Base-by-base conservation (phyloP, 352 stramenopile species). In the Pythium chondricola region DNA sequence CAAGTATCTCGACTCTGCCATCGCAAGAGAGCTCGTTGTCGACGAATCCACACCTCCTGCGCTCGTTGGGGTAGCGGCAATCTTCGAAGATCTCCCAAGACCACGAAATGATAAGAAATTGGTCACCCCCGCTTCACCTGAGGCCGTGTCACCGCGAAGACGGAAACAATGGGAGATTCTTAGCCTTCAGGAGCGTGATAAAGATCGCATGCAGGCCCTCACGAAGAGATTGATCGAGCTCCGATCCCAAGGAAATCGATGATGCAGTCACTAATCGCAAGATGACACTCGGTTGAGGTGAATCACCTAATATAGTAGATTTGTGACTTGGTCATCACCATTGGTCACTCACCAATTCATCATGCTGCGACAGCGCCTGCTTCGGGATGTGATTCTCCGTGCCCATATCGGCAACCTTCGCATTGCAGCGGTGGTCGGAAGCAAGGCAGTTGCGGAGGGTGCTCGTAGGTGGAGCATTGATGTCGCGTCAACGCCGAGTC, bases 381-480 rank as follows among this genome's bases (percentile, higher is more conserved):
- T 83, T 43, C 80, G 83, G 11, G 83, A 93, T 47, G 64, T 83
- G 24, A 61, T 93, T 41, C 51, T 85, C 41, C 77, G 80, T 14
- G 78, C 65, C 37, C 82, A 92, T 41, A 79, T 93, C 36, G 75
- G 77, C 59, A 91, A 89, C 57, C 59, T 93, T 45, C 83, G 83
- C 48, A 59, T 93, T n/a, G 83, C 83, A 6, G 72, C 66, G 11
- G 65, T 93, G n/a, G 71, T 89, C 56, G 68, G 80, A 31, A 68
- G 71, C 42, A 68, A 72, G 9, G 69, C 67, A 2, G 55, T 88
- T 36, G 63, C 70, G 9, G 74, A 90, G 33, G 63, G 72, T 5
- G 60, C 78, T 8, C 59, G 56, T n/a, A 57, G 78, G 11, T 94
- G 80, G 83, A 27, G 60, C n/a, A 50, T 84, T 13, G 65, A 67